A percentile compares a stretch with the other conserved stretches of the same genome.
phyloP scores from a whole-genome alignment of 495 filamentous ascomycete species.

The Thermochaetoides thermophila region DNA sequence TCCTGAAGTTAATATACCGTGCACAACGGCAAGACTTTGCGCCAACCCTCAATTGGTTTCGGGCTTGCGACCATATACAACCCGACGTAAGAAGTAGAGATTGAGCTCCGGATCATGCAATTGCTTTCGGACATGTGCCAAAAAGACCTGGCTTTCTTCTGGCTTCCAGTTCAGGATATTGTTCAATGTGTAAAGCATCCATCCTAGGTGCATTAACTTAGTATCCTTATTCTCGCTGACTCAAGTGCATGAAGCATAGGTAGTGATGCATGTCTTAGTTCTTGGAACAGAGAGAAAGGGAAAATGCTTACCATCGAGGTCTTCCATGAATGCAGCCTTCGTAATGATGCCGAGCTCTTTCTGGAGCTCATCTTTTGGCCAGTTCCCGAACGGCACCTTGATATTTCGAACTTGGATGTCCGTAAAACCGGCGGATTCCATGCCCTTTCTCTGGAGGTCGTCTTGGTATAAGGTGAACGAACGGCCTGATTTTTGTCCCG shows the following conservation, averaged over 20 bases:
- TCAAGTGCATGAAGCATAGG: neutral
- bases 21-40: too few species aligned
- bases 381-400: constrained; percentile 7
- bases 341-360: neutral
- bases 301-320: neutral
- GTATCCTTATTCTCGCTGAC: too few species aligned
- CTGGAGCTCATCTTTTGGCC: neutral
- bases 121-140: neutral
- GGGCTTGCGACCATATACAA: neutral
- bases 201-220: neutral
- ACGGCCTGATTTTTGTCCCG: constrained; percentile 7
- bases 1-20: too few species aligned
- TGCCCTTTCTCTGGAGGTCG: constrained; percentile 38
- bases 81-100: neutral
- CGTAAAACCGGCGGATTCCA: constrained; percentile 42
- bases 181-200: neutral
- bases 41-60: too few species aligned
- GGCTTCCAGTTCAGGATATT: neutral
- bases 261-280: neutral
- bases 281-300: too few species aligned
- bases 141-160: neutral
- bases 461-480: constrained; percentile 10
- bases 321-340: neutral
- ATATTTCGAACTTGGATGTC: constrained; percentile 28
- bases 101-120: neutral